Percentiles rank a stretch among this genome's conserved stretches.
phyloP scores from a whole-genome alignment of 202 grass and related monocot species.

The Brachypodium distachyon region DNA sequence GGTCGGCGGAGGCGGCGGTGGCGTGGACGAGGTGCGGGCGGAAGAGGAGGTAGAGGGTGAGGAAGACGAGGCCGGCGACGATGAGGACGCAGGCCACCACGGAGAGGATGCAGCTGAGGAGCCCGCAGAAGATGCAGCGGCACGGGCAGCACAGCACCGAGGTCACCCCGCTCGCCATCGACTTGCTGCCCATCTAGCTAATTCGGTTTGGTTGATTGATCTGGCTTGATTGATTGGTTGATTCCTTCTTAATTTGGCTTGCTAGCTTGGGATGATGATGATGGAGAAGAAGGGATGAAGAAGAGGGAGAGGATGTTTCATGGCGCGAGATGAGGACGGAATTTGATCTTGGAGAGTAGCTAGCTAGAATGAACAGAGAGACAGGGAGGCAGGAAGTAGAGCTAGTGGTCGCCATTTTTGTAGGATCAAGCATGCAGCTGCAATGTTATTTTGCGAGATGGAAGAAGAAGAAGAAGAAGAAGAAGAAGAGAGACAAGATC shows the following conservation, averaged over 20 bases:
- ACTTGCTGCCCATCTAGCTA: constrained; percentile 12
- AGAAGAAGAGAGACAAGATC: not conserved
- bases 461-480: too few relatives aligned
- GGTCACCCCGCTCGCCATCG: not conserved
- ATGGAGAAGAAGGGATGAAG: too few relatives aligned
- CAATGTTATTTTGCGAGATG: too few relatives aligned
- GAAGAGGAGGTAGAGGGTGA: constrained; percentile 50
- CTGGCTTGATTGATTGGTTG: not conserved
- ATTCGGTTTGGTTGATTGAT: not conserved
- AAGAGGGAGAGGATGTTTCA: constrained; percentile 1
- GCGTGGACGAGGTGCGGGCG: constrained; percentile 40
- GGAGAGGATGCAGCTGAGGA: constrained; percentile 31
- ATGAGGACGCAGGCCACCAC: constrained; percentile 29
- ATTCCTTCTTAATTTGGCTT: not conserved
- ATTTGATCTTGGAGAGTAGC: not conserved
- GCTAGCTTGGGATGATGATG: not conserved
- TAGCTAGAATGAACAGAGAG: not conserved
- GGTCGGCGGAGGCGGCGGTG: constrained; percentile 28
- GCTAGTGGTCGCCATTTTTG: not conserved
- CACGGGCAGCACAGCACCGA: constrained; percentile 26
- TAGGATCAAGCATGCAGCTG: not conserved
- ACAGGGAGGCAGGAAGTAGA: too few relatives aligned
- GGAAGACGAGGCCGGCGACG: constrained; percentile 25
- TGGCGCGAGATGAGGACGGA: not conserved
- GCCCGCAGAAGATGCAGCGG: constrained; percentile 36